A percentile compares a stretch with the other conserved stretches of the same genome.
Evolutionary conservation across 2,329 filamentous ascomycete species (phyloP).

Genomic region (Sporothrix pallida): DNA sequence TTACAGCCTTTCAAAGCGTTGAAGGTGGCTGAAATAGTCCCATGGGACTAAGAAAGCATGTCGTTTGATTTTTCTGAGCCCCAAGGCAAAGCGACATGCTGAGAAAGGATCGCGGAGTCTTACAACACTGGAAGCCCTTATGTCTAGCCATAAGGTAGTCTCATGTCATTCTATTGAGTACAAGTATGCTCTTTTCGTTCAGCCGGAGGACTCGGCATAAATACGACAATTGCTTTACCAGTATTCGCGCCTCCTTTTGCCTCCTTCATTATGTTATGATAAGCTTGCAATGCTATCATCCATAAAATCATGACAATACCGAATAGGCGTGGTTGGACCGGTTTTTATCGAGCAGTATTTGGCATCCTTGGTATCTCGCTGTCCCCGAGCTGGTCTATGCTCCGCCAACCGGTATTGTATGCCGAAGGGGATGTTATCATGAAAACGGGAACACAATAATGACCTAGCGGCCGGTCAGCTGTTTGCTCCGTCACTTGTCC

Average conservation of each 20-base stretch:
- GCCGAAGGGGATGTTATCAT: too few species aligned
- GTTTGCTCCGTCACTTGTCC: neutral
- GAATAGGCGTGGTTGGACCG: neutral
- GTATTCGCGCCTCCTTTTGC: neutral
- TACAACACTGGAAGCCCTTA: too few species aligned
- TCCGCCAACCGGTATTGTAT: too few species aligned
- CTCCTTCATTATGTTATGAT: neutral
- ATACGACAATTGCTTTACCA: neutral
- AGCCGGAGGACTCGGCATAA: constrained; percentile 29
- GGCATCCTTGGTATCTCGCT: too few species aligned
- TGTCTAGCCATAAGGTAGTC: neutral
- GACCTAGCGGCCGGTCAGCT: neutral
- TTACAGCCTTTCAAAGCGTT: too few species aligned
- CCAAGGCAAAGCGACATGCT: neutral
- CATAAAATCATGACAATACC: too few species aligned
- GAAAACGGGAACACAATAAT: neutral
- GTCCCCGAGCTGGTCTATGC: too few species aligned
- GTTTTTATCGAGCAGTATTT: neutral
- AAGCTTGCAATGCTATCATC: neutral
- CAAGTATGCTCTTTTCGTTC: neutral
- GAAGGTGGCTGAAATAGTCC: too few species aligned
- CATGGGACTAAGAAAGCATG: too few species aligned
- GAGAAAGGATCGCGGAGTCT: too few species aligned
- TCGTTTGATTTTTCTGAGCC: neutral
- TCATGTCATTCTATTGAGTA: neutral